Base-by-base conservation (phyloP, 1,139 yeast genomes). In the Zygoascus sp. region DNA sequence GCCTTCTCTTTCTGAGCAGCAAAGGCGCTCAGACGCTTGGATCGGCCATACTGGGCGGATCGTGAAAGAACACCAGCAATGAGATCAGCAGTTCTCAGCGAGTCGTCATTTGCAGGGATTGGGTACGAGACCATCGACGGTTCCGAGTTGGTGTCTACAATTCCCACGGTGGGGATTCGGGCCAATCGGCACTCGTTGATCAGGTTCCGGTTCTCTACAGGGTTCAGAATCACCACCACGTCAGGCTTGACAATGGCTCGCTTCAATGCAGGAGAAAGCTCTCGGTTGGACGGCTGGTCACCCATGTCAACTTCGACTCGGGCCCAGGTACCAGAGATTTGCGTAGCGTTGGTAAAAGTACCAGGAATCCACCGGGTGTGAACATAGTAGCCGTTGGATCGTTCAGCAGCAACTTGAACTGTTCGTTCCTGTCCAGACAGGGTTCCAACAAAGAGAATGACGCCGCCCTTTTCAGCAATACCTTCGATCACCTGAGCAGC, bases 101-200 rank as follows among this genome's bases (percentile, higher is more conserved):
- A 83, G 64, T 90, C 97, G 65, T 92, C 97, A 62, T 92, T 92
- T 53, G 95, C 95, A 21, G 98, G 97, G 56, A 92, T 86, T 44
- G 97, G 95, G 65, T 92, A 92, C 1, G 96, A 87, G 48, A 92
- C 84, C 57, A 84, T 69, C 7, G 88, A 78, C 16, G 97, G 95
- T 63, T 92, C 97, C 67, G 84, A 81, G 65, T 92, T 92, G 22
- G 98, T 88, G 67, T 92, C 98, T 55, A 94, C 81, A 50, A 92
- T 77, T 32, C 96, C 98, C 58, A 92, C 81, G 1, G 97, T 90
- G 51, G 98, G 98, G 22, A 92, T 80, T 63, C 95, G 78, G 52
- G 82, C 75, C 60, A 81, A 81, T 55, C 81, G 77, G 57, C 97
- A 94, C 67, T 92, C 98, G 46, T 75, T 74, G 49, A 92, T 71